Evolutionary conservation across 805 yeast genomes (phyloP).

Genomic region (Nakazawaea ambrosiae): DNA sequence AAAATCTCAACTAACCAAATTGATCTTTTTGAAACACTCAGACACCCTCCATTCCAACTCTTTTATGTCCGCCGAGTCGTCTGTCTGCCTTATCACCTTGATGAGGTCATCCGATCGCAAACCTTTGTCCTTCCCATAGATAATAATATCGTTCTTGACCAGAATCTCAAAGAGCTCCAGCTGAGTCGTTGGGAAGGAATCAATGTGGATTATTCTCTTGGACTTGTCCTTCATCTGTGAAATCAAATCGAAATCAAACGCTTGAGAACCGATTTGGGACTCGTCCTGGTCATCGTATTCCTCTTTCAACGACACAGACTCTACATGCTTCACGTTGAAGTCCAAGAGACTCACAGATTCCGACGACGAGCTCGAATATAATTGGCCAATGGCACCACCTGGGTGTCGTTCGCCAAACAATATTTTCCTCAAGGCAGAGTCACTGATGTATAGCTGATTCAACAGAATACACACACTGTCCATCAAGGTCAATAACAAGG

Average conservation of each 20-base stretch:
- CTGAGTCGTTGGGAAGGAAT: background rate
- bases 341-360: slow-evolving; percentile 23
- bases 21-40: slow-evolving; percentile 1
- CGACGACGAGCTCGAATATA: slow-evolving; percentile 19
- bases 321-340: slow-evolving; percentile 22
- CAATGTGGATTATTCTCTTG: slow-evolving; percentile 1
- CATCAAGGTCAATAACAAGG: slow-evolving; percentile 65
- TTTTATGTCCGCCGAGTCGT: background rate
- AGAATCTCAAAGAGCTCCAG: background rate
- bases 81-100: slow-evolving; percentile 1
- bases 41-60: slow-evolving; percentile 7
- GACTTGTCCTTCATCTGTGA: slow-evolving; percentile 3
- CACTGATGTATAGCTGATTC: slow-evolving; percentile 57
- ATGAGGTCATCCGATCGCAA: slow-evolving; percentile 2
- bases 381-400: slow-evolving; percentile 82
- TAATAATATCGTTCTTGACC: slow-evolving; percentile 2
- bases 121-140: background rate
- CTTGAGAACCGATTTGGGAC: slow-evolving; percentile 8
- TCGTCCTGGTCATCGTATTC: slow-evolving; percentile 5
- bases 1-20: no score
- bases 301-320: slow-evolving; percentile 3
- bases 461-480: slow-evolving; percentile 76
- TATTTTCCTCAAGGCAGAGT: slow-evolving; percentile 42
- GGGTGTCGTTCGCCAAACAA: slow-evolving; percentile 75
- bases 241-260: slow-evolving; percentile 9